Evolutionary conservation across 352 stramenopile genomes (phyloP), one percentile per base, ranked within the genome.

Genomic region (Paralagenidium karlingii): DNA sequence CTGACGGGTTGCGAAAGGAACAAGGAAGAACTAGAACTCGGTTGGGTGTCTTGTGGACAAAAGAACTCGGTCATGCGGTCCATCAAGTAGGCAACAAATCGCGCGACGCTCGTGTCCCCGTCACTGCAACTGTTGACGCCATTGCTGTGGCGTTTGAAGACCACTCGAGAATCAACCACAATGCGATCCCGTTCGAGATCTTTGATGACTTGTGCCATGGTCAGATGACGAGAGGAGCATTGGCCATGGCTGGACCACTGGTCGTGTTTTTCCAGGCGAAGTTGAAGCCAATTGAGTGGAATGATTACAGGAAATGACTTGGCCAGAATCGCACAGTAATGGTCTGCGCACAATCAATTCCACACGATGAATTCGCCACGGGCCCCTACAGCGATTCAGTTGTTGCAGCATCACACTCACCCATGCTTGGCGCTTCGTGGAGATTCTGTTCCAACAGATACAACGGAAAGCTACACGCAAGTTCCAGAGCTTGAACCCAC

Each of bases 191-290:
- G 69, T 25, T 68, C 69, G n/a, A 87, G 51, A 26, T 87, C 73
- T 16, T 84, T 83, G 20, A 84, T 67, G 30, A 87, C 66, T 50
- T 87, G 73, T 21, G 79, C 53, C 67, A 87, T 84, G 37, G 59
- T 73, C 46, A 87, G 42, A 47, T 75, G 82, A 18, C 50, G 61
- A 41, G 58, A 77, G 20, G 65, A 63, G 9, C 65, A 68, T 12
- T n/a, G 33, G 32, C 37, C 46, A 8, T 34, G 20, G 4, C 32
- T 31, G 5, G 20, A 19, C n/a, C 42, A 16, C 9, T 46, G 40
- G 4, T 59, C 58, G 11, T 33, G 25, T 20, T 59, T 61, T 26
- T 82, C 71, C 18, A 79, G 53, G 7, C 66, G 58, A 37, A 74
- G 78, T 8, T 67, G 63, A 8, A 82, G 55, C 71, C 71, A 86